Conservation (phyloP, 106 monocot genomes). For the Apostasia shenzhenica region DNA sequence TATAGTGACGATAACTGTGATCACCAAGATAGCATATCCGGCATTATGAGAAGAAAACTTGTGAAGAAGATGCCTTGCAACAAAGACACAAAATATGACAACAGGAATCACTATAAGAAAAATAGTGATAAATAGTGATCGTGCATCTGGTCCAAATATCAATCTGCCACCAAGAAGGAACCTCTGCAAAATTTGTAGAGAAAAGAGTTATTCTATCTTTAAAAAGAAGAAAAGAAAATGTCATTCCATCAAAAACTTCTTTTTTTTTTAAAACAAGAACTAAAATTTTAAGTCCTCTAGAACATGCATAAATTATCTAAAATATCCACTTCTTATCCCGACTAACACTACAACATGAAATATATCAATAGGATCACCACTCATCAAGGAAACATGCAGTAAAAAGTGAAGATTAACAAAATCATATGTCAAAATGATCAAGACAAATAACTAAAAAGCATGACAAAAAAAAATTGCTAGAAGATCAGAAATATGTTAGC, state of each 20-base stretch:
- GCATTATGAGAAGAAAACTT: constrained; percentile 21
- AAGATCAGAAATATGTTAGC: too few species aligned
- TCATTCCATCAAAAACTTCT: too few species aligned
- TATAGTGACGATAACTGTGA: constrained; percentile 52
- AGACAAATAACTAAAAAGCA: too few species aligned
- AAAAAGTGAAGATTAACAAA: neutral
- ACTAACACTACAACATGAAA: neutral
- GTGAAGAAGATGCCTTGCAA: constrained; percentile 60
- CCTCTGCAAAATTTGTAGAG: constrained; percentile 38
- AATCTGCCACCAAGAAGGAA: constrained; percentile 33
- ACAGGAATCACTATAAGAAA: constrained; percentile 65
- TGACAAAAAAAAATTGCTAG: too few species aligned
- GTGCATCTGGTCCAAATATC: constrained; percentile 33
- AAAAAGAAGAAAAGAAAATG: neutral
- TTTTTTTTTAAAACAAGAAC: neutral
- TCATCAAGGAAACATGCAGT: neutral
- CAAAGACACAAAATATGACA: constrained; percentile 73
- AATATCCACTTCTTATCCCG: neutral
- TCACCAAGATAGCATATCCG: constrained; percentile 66
- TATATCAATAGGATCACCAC: neutral
- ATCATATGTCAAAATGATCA: too few species aligned
- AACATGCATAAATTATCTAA: neutral
- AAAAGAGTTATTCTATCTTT: constrained; percentile 1
- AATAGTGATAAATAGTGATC: constrained; percentile 33
- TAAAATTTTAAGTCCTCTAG: neutral